phyloP scores from a whole-genome alignment of 176 grass and related monocot species.

The Avena eriantha region DNA sequence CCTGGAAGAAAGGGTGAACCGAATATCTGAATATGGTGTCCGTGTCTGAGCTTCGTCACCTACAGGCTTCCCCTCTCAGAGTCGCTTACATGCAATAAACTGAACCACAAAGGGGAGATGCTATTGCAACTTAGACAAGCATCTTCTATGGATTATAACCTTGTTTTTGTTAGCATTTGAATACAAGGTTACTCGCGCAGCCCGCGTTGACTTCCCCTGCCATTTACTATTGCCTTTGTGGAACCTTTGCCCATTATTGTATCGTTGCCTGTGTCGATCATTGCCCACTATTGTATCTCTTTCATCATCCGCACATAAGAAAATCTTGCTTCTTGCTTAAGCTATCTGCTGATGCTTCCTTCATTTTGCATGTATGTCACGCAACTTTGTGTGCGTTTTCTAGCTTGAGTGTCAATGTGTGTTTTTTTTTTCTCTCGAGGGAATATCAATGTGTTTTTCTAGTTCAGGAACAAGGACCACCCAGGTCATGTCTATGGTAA shows the following conservation, averaged over 20 bases:
- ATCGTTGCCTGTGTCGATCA: background rate
- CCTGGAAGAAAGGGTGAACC: conserved; percentile 76
- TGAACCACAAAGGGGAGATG: background rate
- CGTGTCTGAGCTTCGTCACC: conserved; percentile 60
- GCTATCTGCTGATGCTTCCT: background rate
- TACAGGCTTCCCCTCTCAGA: conserved; percentile 4
- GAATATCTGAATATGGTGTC: conserved; percentile 87
- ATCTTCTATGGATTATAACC: conserved; percentile 18
- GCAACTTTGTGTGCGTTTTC: background rate
- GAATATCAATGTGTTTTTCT: background rate
- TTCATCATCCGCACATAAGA: background rate
- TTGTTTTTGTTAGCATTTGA: conserved; percentile 35
- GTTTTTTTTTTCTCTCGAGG: no score
- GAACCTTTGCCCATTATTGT: conserved; percentile 12
- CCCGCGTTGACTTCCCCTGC: conserved; percentile 1
- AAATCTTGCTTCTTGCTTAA: conserved; percentile 1
- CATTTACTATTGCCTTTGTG: background rate
- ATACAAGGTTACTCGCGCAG: conserved; percentile 20
- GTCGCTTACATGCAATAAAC: conserved; percentile 39
- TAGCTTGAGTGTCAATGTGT: background rate
- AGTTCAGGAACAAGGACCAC: background rate
- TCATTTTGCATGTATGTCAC: background rate
- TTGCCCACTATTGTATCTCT: background rate
- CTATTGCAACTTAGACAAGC: conserved; percentile 4
- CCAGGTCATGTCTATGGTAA: no score